Conservation (phyloP, 139 green algal species). For the Chlorella vulgaris region DNA sequence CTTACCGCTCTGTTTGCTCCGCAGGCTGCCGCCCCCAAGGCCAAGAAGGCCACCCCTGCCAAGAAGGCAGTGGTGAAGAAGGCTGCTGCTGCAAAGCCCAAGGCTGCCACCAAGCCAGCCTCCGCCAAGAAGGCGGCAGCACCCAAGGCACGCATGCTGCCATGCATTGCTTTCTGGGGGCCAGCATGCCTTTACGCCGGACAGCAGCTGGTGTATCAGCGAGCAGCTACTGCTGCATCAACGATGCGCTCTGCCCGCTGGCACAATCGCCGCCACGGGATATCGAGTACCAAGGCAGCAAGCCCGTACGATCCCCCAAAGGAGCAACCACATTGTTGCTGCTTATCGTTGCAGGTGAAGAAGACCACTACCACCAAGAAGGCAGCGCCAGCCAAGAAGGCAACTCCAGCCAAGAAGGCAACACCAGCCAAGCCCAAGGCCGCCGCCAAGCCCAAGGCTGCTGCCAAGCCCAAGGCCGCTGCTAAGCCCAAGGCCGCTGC, state of each 20-base stretch:
- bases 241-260: too few species aligned
- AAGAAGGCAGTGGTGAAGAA: background rate
- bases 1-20: too few species aligned
- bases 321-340: too few species aligned
- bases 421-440: slow-evolving; percentile 27
- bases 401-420: background rate
- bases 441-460: slow-evolving; percentile 49
- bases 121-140: slow-evolving; percentile 26
- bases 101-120: slow-evolving; percentile 38
- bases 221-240: too few species aligned
- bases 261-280: too few species aligned
- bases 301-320: too few species aligned
- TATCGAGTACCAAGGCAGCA: too few species aligned
- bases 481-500: slow-evolving; percentile 30
- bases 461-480: slow-evolving; percentile 36
- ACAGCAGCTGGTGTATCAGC: too few species aligned
- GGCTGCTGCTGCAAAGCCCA: slow-evolving; percentile 35
- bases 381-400: slow-evolving; percentile 14
- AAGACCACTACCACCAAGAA: background rate
- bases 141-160: too few species aligned
- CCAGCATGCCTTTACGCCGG: too few species aligned
- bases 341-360: too few species aligned
- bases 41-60: slow-evolving; percentile 15
- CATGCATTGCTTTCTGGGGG: too few species aligned
- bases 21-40: slow-evolving; percentile 2